These are phyloP conservation scores for Leccinellum rugosiceps DNA, from an alignment of 768 basidiomycete species.

Conservation along the genomic window DNA sequence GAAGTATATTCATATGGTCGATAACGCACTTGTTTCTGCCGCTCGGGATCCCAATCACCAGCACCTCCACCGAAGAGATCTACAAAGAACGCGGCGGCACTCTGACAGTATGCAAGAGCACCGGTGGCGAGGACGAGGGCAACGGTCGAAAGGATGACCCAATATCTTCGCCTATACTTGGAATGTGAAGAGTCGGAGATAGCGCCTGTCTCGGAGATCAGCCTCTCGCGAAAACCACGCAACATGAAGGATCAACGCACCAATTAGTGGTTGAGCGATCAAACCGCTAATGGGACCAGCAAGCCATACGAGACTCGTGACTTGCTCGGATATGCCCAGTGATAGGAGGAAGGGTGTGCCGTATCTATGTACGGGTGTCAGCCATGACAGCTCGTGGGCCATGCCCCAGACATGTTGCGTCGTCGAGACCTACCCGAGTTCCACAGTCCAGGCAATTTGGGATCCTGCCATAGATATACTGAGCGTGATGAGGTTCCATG, in stretches of 20 bases:
- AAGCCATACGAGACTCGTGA: conserved; percentile 94
- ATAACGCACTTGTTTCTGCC: conserved; percentile 52
- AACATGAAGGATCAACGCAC: conserved; percentile 36
- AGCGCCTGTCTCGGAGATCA: conserved; percentile 55
- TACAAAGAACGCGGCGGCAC: conserved; percentile 69
- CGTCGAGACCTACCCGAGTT: conserved; percentile 67
- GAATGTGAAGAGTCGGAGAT: conserved; percentile 93
- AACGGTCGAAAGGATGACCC: conserved; percentile 85
- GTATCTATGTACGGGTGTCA: conserved; percentile 52
- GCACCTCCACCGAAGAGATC: conserved; percentile 70
- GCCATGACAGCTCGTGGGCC: background rate
- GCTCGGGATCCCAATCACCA: conserved; percentile 85
- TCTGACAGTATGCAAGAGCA: conserved; percentile 79
- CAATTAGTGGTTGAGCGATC: conserved; percentile 96
- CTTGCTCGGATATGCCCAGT: conserved; percentile 78
- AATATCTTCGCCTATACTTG: conserved; percentile 86
- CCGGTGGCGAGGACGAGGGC: conserved; percentile 78
- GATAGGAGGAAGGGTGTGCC: conserved; percentile 91
- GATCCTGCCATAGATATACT: conserved; percentile 93
- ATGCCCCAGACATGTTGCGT: background rate
- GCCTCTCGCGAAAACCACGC: background rate
- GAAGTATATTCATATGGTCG: background rate
- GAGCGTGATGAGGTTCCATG: conserved; percentile 77
- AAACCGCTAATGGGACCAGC: conserved; percentile 94
- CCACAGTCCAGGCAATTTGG: conserved; percentile 94